These are phyloP conservation scores for Astragalus membranaceus DNA, from an alignment of 306 rosid species.

Conservation along the genomic window DNA sequence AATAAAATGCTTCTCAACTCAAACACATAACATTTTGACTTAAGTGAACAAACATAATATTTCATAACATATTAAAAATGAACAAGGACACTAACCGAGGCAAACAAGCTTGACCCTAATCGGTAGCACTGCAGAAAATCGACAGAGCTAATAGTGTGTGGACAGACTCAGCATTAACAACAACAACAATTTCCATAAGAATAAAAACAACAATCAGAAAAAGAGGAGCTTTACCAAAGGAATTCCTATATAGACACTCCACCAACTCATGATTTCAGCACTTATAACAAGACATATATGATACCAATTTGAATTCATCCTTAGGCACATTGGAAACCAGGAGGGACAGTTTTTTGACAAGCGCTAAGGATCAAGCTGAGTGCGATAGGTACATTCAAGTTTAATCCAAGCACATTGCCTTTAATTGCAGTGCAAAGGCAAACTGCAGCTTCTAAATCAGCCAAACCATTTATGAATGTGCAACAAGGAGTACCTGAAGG, in stretches of 20 bases:
- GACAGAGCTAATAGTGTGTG: background rate
- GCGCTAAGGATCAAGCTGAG: conserved; percentile 61
- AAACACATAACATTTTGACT: too few species aligned
- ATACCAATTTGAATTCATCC: background rate
- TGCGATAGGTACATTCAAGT: conserved; percentile 54
- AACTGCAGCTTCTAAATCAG: conserved; percentile 60
- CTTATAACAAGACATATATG: background rate
- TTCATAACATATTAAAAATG: background rate
- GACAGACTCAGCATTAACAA: background rate
- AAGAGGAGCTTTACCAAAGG: background rate
- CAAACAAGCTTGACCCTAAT: conserved; percentile 28
- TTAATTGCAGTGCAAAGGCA: conserved; percentile 82
- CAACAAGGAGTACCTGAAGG: conserved; percentile 48
- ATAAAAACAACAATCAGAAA: background rate
- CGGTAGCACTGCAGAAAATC: background rate
- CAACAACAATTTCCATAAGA: background rate
- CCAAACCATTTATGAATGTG: conserved; percentile 52
- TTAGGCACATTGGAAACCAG: conserved; percentile 54
- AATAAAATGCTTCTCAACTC: too few species aligned
- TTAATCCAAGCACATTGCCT: conserved; percentile 63
- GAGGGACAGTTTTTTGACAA: conserved; percentile 66
- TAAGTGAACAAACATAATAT: too few species aligned
- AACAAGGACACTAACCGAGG: background rate
- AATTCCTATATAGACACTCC: background rate
- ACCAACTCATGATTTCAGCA: background rate